Evolutionary conservation across 805 yeast species (phyloP).

Genomic region (Pichia thaimueangensis): DNA sequence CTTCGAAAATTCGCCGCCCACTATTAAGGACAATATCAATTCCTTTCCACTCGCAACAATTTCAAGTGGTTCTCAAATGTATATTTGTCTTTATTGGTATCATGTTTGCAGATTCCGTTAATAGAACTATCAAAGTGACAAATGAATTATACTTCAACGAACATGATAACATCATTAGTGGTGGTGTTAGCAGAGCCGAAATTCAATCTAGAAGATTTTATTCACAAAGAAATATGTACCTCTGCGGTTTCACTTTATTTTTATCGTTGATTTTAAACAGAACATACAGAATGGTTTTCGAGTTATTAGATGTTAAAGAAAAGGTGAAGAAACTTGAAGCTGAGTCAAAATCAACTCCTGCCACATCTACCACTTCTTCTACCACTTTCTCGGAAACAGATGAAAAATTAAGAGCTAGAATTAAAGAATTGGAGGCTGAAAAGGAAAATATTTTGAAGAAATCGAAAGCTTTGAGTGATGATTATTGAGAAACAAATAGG

Average conservation of each 20-base stretch:
- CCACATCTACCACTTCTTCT: not conserved
- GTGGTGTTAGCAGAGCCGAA: slow-evolving; percentile 61
- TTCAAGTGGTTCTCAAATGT: slow-evolving; percentile 75
- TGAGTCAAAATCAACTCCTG: slow-evolving; percentile 1
- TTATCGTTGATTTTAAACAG: slow-evolving; percentile 78
- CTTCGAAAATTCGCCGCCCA: slow-evolving; percentile 64
- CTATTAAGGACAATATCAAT: slow-evolving; percentile 55
- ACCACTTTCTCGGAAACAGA: slow-evolving; percentile 15
- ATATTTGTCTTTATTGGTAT: slow-evolving; percentile 76
- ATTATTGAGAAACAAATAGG: slow-evolving; percentile 40
- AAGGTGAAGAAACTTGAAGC: slow-evolving; percentile 26
- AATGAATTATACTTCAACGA: slow-evolving; percentile 44
- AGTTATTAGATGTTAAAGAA: slow-evolving; percentile 60
- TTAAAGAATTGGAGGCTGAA: slow-evolving; percentile 57
- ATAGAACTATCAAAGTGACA: slow-evolving; percentile 67
- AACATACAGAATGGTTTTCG: slow-evolving; percentile 75
- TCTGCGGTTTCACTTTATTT: slow-evolving; percentile 92
- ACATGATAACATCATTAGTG: slow-evolving; percentile 12
- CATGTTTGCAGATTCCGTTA: slow-evolving; percentile 81
- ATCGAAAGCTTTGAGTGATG: slow-evolving; percentile 56
- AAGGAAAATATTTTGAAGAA: slow-evolving; percentile 66
- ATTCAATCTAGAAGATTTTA: slow-evolving; percentile 87
- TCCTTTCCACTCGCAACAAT: slow-evolving; percentile 65
- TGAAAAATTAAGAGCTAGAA: slow-evolving; percentile 37
- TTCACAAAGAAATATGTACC: slow-evolving; percentile 92